Base-by-base conservation (phyloP, 441 rosid species). In the Metrosideros polymorpha region DNA sequence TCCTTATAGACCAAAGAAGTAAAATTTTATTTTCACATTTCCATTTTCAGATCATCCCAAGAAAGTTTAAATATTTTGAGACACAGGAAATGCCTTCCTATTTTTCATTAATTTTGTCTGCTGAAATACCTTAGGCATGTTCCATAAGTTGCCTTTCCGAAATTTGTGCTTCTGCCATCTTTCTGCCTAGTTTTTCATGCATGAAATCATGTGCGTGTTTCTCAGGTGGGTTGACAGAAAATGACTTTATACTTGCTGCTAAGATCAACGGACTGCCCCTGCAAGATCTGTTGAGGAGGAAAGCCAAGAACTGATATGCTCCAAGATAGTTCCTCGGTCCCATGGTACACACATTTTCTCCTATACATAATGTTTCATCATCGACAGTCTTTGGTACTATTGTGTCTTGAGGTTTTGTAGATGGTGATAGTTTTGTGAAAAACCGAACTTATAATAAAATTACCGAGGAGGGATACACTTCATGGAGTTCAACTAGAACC, bases 171-270 rank as follows among this genome's bases (percentile, higher is more conserved):
- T 66, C 77, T 66, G 27, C 77, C 45, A 66, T 35, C 12, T 66
- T 66, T 32, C 27, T 66, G 15, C 45, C 45, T 66, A 19, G 2
- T 51, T 82, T 50, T 53, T 27, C 84, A 13, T 82, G 84, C 84
- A 49, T 45, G 17, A 86, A 27, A 57, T 84, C 90, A 79, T 85
- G 85, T 12, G 2, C 10, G 3, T 45, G 9, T 61, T 82, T 27
- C 32, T 42, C 93, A 96, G 99, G 94, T 85, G 98, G 99, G 76
- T 87, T 96, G 88, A 97, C 99, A 2, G 99, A 97, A 87, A 97
- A 96, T 85, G 99, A 96, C 93, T 95, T 94, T 92, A 94, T 96
- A 88, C 98, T 97, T 47, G 99, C 99, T 83, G 93, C 98, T 22
- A 95, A 95, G 92, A 94, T 97, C 92, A 94, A 91, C 86, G 89